These are phyloP conservation scores for Corchorus olitorius DNA, from an alignment of 345 rosid genomes.

Conservation along the genomic window DNA sequence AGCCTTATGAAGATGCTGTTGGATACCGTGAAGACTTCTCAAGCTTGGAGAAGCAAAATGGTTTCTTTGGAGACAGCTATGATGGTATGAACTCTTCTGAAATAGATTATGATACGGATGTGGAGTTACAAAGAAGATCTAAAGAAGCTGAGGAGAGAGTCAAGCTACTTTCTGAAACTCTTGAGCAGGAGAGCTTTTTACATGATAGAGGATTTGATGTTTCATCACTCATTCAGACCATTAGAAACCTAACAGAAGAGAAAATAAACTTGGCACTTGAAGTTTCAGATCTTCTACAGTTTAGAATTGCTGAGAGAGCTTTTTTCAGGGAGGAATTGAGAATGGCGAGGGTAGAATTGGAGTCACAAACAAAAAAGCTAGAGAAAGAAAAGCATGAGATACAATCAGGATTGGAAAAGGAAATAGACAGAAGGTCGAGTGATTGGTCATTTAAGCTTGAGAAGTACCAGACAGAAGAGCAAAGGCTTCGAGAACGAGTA, in stretches of 20 bases:
- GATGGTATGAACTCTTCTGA: constrained; percentile 35
- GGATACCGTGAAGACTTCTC: constrained; percentile 35
- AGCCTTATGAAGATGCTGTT: constrained; percentile 42
- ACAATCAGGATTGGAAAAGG: constrained; percentile 86
- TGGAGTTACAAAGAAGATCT: constrained; percentile 57
- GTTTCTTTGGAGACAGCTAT: constrained; percentile 30
- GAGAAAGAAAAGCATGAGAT: constrained; percentile 81
- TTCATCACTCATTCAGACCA: constrained; percentile 58
- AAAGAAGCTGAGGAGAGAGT: constrained; percentile 81
- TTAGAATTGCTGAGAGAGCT: constrained; percentile 65
- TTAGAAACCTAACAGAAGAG: constrained; percentile 63
- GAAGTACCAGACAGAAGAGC: constrained; percentile 82
- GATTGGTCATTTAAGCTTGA: constrained; percentile 90
- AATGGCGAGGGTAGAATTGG: constrained; percentile 57
- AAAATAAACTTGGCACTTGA: constrained; percentile 75
- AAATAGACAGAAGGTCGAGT: constrained; percentile 92
- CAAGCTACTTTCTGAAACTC: constrained; percentile 62
- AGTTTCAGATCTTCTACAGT: constrained; percentile 61
- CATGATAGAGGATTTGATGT: constrained; percentile 57
- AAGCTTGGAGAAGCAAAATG: constrained; percentile 34
- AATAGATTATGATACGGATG: constrained; percentile 50
- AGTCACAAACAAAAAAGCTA: constrained; percentile 52
- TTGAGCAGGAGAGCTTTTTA: constrained; percentile 62
- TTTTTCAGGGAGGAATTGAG: constrained; percentile 64
- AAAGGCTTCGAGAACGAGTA: constrained; percentile 88